These are phyloP conservation scores for Primulina huaijiensis DNA, from an alignment of 257 asterid genomes.

Conservation along the genomic window DNA sequence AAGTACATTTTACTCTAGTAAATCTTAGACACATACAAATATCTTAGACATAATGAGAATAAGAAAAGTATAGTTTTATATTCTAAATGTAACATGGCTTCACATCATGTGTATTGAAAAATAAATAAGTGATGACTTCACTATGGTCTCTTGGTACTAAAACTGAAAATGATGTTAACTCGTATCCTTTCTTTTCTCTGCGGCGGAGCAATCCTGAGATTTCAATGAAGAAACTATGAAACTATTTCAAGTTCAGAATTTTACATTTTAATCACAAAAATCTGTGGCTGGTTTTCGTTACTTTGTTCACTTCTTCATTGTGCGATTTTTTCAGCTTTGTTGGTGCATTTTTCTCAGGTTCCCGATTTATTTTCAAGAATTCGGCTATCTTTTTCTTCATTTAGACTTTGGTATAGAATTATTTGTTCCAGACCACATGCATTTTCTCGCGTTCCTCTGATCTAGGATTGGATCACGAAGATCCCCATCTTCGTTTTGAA, in stretches of 20 bases:
- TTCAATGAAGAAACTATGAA: too few relatives aligned
- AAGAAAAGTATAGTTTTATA: too few relatives aligned
- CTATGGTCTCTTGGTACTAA: too few relatives aligned
- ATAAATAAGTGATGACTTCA: too few relatives aligned
- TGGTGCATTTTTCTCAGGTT: conserved; percentile 8
- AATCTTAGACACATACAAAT: too few relatives aligned
- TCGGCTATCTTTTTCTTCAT: conserved; percentile 12
- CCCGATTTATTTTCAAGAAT: conserved; percentile 22
- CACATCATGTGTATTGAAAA: too few relatives aligned
- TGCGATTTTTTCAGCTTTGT: conserved; percentile 25
- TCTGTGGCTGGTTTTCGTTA: conserved; percentile 34
- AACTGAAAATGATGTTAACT: too few relatives aligned
- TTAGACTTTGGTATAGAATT: conserved; percentile 21
- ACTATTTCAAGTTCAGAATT: not conserved
- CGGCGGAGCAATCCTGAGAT: too few relatives aligned
- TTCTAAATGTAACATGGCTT: too few relatives aligned
- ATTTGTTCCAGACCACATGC: conserved; percentile 43
- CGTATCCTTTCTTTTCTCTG: too few relatives aligned
- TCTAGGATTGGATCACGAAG: conserved; percentile 61
- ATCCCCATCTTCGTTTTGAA: conserved; percentile 27
- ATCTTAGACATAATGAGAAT: too few relatives aligned
- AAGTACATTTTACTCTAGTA: too few relatives aligned
- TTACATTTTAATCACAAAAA: not conserved
- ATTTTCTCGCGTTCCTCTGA: conserved; percentile 48
- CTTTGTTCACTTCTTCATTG: conserved; percentile 18